Evolutionary conservation across 208 protist species (phyloP), one percentile per base, ranked within the genome.

Genomic region (Phytomonas francai): DNA sequence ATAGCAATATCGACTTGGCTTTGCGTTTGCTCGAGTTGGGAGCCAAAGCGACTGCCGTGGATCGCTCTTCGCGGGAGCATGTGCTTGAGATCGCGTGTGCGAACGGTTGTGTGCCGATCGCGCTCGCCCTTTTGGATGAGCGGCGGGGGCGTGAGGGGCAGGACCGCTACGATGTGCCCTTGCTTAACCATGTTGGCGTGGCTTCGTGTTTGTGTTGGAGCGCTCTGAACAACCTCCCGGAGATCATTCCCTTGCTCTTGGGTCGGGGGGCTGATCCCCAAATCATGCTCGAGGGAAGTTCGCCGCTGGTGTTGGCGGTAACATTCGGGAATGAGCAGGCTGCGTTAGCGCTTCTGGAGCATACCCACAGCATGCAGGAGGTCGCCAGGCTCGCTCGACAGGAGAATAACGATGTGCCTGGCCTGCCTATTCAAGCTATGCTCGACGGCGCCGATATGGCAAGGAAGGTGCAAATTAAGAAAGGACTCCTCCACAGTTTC

Each of bases 151-250:
- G 32, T 32, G 12, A 34, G 32, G n/a, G 68, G 57, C 63, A 71
- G 71, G 11, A 85, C 87, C 63, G 69, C 65, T 25, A 74, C 64
- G 32, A 87, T 79, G 9, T 72, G 73, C 14, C 78, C 7, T 67
- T 86, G 59, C 73, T 93, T 27, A 93, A 93, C 65, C 78, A 90
- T 49, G 82, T 79, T 30, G 87, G 87, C 58, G 81, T 87, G 28
- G 84, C 87, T 28, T 81, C 87, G 25, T 79, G 85, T 59, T 73
- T 94, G 32, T 94, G 85, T 68, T 94, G 84, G 84, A 89, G 85
- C 59, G 85, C 88, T 3, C 63, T 91, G 51, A 91, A 89, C 73
- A 88, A 90, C 73, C 77, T 89, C 65, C 72, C 74, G 11, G 72
- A 76, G 22, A 66, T 91, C 34, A 80, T 94, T 56, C 67, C 73